phyloP scores from a whole-genome alignment of 495 filamentous ascomycete genomes.

The Parmelia sp. region DNA sequence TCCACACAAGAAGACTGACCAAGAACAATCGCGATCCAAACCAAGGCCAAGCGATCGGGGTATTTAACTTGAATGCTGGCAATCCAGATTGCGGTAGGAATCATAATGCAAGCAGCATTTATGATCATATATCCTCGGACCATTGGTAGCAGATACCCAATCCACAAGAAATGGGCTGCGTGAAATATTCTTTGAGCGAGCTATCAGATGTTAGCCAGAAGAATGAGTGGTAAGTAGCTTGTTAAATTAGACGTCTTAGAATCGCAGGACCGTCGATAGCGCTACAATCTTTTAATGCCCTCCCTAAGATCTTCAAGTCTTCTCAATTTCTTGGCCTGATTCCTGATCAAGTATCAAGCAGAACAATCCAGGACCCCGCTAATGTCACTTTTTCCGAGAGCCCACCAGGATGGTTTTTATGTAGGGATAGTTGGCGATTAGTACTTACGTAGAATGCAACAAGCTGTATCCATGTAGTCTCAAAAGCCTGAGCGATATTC shows the following conservation, averaged over 20 bases:
- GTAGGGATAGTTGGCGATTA: background rate
- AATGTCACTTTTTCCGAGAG: background rate
- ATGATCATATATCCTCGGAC: slow-evolving; percentile 47
- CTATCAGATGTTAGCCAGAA: slow-evolving; percentile 18
- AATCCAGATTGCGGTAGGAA: slow-evolving; percentile 48
- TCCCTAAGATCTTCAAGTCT: background rate
- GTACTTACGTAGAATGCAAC: slow-evolving; percentile 44
- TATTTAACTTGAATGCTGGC: slow-evolving; percentile 44
- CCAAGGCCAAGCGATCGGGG: slow-evolving; percentile 38
- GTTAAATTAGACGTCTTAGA: background rate
- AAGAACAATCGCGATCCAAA: slow-evolving; percentile 43
- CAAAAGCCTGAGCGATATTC: slow-evolving; percentile 49
- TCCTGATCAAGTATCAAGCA: background rate
- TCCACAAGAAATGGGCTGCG: slow-evolving; percentile 36
- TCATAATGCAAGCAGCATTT: slow-evolving; percentile 33
- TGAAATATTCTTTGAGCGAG: slow-evolving; percentile 48
- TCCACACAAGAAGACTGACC: background rate
- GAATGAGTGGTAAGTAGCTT: background rate
- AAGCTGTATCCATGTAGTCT: slow-evolving; percentile 45
- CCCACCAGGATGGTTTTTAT: background rate
- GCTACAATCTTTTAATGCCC: background rate
- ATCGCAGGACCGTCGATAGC: background rate
- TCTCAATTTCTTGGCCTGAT: background rate
- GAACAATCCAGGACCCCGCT: background rate
- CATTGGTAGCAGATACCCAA: slow-evolving; percentile 45